These are phyloP conservation scores for Pythium pectinolyticum DNA, from an alignment of 352 stramenopile species.

Conservation along the genomic window DNA sequence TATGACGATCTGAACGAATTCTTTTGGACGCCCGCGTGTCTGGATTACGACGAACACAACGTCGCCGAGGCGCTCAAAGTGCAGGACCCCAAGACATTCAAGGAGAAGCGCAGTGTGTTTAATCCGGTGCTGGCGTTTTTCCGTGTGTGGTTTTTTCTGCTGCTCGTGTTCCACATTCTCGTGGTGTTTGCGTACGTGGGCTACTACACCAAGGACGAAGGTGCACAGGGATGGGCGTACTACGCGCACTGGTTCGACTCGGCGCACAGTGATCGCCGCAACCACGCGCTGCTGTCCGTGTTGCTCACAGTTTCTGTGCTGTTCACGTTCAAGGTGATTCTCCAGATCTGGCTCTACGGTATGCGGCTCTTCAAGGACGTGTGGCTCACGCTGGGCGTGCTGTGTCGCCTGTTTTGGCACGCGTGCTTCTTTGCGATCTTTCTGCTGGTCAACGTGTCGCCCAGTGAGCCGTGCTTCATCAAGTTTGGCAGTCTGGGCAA, in stretches of 20 bases:
- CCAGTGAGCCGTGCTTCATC: slow-evolving; percentile 48
- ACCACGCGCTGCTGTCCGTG: slow-evolving; percentile 71
- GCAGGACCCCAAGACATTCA: slow-evolving; percentile 83
- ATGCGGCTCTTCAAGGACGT: slow-evolving; percentile 63
- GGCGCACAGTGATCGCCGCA: slow-evolving; percentile 53
- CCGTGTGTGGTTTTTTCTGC: slow-evolving; percentile 80
- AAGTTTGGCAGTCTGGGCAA: slow-evolving; percentile 48
- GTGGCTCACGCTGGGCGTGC: slow-evolving; percentile 62
- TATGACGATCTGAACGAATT: slow-evolving; percentile 91
- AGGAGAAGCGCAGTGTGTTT: slow-evolving; percentile 85
- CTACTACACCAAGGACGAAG: slow-evolving; percentile 62
- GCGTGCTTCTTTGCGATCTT: slow-evolving; percentile 73
- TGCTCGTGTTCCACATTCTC: slow-evolving; percentile 70
- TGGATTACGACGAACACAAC: slow-evolving; percentile 68
- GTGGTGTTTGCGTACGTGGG: slow-evolving; percentile 67
- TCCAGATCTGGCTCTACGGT: slow-evolving; percentile 79
- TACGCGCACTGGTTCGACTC: slow-evolving; percentile 65
- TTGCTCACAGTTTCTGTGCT: slow-evolving; percentile 62
- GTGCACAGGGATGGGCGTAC: slow-evolving; percentile 46
- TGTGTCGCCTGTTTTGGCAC: slow-evolving; percentile 73
- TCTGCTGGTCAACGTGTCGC: slow-evolving; percentile 56
- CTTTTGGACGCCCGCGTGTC: slow-evolving; percentile 73
- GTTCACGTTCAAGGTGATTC: slow-evolving; percentile 58
- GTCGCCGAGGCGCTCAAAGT: slow-evolving; percentile 61
- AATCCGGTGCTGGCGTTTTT: slow-evolving; percentile 85